These are phyloP conservation scores for Claviceps sp. DNA, from an alignment of 2,329 filamentous ascomycete genomes.

Conservation along the genomic window DNA sequence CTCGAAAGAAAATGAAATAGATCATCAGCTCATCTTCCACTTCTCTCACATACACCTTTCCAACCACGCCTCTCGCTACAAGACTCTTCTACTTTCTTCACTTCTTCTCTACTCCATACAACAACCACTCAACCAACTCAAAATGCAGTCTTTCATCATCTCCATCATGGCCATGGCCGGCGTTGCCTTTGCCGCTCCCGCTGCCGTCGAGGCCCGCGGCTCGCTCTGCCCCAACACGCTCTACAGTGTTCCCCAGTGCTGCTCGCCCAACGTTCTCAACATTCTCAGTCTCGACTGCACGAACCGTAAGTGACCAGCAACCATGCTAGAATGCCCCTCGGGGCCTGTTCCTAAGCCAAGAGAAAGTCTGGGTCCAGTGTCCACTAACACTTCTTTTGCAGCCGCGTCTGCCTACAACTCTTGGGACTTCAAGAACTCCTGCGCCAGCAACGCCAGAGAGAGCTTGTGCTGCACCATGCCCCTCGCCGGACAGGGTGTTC, in stretches of 20 bases:
- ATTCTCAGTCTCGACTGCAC: slow-evolving; percentile 5
- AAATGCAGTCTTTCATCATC: slow-evolving; percentile 3
- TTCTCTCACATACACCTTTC: too few species aligned
- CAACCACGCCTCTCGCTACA: not conserved
- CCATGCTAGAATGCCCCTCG: too few species aligned
- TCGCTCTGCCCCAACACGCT: slow-evolving; percentile 1
- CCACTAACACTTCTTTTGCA: not conserved
- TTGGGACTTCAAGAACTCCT: slow-evolving; percentile 3
- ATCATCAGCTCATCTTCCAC: not conserved
- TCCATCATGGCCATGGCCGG: slow-evolving; percentile 2
- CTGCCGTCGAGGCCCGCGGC: slow-evolving; percentile 1
- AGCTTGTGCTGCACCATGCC: slow-evolving; percentile 6
- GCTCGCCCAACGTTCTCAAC: slow-evolving; percentile 2
- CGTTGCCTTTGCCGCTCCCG: slow-evolving; percentile 1
- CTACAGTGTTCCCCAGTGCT: slow-evolving; percentile 7
- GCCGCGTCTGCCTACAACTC: not conserved
- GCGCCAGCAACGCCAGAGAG: not conserved
- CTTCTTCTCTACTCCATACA: not conserved
- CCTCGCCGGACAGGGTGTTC: slow-evolving; percentile 1
- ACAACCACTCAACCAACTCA: not conserved
- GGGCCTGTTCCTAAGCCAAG: too few species aligned
- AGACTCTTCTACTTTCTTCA: not conserved
- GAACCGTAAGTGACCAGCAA: slow-evolving; percentile 1
- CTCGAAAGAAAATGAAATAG: too few species aligned
- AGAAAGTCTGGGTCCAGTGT: too few species aligned